Base-by-base conservation (phyloP, 805 yeast species). In the Jamesozyma hellenica region DNA sequence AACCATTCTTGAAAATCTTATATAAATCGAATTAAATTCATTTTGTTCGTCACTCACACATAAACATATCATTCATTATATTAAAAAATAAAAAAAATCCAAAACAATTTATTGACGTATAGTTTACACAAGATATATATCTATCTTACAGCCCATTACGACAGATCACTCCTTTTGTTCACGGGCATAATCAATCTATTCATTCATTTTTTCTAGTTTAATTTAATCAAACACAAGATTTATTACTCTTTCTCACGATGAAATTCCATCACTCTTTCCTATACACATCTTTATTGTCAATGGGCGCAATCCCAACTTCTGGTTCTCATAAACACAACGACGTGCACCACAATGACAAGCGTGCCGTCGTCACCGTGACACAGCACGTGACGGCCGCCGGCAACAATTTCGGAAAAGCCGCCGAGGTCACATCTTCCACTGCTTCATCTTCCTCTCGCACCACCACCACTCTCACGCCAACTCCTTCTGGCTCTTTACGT, bases 341-440 rank as follows among this genome's bases (percentile, higher is more conserved):
- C 35, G 45, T 42, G 21, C 51, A 44, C 30, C 56, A 51, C 28
- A 44, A 51, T 33, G 51, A 46, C 14, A 52, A 52, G 38, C 47
- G 58, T 36, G 59, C 47, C 15, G 50, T 57, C 29, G 53, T 61
- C 26, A 46, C 58, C 16, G 62, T 61, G 23, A 47, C 62, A 15
- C 53, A 55, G 41, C 52, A 43, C 39, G 55, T 55, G 27, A 56
- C 55, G 43, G 50, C 45, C 18, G 52, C 59, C 35, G 48, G 48
- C 37, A 53, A 46, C 14, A 30, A 44, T 28, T 32, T 39, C 8
- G 33, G 43, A 14, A 34, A 45, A 7, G 27, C 41, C 9, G 39
- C 40, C n/a, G 33, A 49, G 5, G 33, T 49, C 18, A 7, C 40
- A 2, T 16, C 29, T 16, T 10, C 38, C 8, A 13, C 18, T 8